Evolutionary conservation across 2,329 filamentous ascomycete species (phyloP).

Genomic region (Phoma sp.): DNA sequence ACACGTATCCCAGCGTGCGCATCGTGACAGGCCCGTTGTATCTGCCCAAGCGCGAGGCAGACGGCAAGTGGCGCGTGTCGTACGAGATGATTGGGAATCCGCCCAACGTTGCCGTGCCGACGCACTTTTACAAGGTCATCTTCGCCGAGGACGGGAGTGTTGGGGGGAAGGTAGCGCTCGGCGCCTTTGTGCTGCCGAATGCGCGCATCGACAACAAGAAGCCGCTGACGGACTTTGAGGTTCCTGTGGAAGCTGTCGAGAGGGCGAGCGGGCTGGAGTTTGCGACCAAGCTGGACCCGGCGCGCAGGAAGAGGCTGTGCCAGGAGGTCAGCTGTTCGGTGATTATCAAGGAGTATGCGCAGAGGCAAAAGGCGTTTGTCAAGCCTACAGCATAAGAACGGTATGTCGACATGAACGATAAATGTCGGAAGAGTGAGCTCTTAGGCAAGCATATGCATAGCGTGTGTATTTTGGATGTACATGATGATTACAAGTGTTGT

Average conservation of each 20-base stretch:
- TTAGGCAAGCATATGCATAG: constrained; percentile 20
- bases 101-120: constrained; percentile 93
- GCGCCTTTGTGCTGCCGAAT: constrained; percentile 95
- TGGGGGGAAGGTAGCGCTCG: constrained; percentile 76
- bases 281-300: constrained; percentile 75
- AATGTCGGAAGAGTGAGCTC: too few relatives aligned
- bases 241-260: constrained; percentile 91
- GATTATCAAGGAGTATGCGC: constrained; percentile 79
- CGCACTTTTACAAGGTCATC: constrained; percentile 99
- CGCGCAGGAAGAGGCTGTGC: constrained; percentile 81
- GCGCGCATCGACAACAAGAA: constrained; percentile 86
- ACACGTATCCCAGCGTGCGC: constrained; percentile 82
- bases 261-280: constrained; percentile 92
- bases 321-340: constrained; percentile 85
- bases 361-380: constrained; percentile 60
- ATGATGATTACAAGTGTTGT: too few relatives aligned
- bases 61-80: constrained; percentile 93
- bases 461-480: neutral
- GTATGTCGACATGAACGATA: too few relatives aligned
- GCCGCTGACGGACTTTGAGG: constrained; percentile 89
- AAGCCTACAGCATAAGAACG: too few relatives aligned
- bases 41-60: constrained; percentile 82
- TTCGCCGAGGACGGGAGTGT: constrained; percentile 83
- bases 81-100: constrained; percentile 97
- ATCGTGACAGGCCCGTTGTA: constrained; percentile 95